Percentiles rank a stretch among this genome's conserved stretches.
These are phyloP conservation scores for Hydrangea macrophylla DNA, from an alignment of 148 eudicot genomes.

Conservation along the genomic window DNA sequence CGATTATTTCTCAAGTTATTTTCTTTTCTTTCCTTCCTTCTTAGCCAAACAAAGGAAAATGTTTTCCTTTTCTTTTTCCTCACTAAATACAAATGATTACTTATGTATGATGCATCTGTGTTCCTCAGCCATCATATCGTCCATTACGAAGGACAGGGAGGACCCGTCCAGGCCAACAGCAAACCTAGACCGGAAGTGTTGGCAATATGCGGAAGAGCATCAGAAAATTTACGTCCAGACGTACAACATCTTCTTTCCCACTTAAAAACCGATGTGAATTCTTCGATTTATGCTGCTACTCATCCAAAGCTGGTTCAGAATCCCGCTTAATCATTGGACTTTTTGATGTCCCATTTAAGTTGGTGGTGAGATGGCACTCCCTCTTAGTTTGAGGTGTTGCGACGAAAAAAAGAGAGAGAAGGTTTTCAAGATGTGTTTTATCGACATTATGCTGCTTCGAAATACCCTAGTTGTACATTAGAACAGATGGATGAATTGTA, in stretches of 20 bases:
- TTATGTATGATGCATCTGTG: neutral
- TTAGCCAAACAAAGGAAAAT: too few species aligned
- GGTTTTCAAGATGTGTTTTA: neutral
- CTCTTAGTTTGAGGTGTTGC: neutral
- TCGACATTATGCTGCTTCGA: neutral
- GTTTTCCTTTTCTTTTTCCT: neutral
- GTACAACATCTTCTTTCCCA: slow-evolving; percentile 83
- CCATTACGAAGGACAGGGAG: slow-evolving; percentile 93
- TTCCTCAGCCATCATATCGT: slow-evolving; percentile 71
- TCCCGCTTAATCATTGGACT: slow-evolving; percentile 10
- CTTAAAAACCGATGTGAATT: slow-evolving; percentile 57
- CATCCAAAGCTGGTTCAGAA: slow-evolving; percentile 56
- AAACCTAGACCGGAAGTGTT: slow-evolving; percentile 74
- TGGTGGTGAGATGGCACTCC: neutral
- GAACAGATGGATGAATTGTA: neutral
- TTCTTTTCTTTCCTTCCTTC: neutral
- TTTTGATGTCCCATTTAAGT: neutral
- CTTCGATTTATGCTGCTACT: slow-evolving; percentile 90
- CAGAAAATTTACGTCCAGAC: slow-evolving; percentile 76
- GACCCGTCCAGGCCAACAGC: slow-evolving; percentile 82
- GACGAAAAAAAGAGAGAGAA: neutral
- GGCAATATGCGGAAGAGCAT: slow-evolving; percentile 58
- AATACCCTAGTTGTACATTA: neutral
- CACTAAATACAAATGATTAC: neutral
- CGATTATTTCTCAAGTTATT: too few species aligned